Percentiles rank a stretch among this genome's conserved stretches.
These are phyloP conservation scores for Xylariales sp. DNA, from an alignment of 2,329 filamentous ascomycete genomes.

Conservation along the genomic window DNA sequence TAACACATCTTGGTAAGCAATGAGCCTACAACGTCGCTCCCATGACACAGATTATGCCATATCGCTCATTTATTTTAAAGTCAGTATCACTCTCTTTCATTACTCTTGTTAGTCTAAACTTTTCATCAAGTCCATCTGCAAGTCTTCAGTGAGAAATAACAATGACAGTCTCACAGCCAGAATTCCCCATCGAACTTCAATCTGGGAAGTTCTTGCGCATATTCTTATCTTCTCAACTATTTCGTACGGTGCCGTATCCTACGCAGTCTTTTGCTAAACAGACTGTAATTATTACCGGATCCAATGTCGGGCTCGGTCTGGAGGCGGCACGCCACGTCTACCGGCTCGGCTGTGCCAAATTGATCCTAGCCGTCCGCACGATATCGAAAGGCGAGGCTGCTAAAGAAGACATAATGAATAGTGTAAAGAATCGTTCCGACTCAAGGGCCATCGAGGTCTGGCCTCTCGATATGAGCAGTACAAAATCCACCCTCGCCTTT, in stretches of 20 bases:
- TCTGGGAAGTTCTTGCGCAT: no score
- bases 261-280: conserved; percentile 19
- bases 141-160: no score
- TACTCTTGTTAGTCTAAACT: no score
- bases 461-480: conserved; percentile 44
- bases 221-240: conserved; percentile 10
- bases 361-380: conserved; percentile 31
- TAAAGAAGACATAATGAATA: conserved; percentile 27
- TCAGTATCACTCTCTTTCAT: no score
- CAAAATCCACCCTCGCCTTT: conserved; percentile 41
- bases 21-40: no score
- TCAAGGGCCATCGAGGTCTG: conserved; percentile 38
- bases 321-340: conserved; percentile 26
- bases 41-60: no score
- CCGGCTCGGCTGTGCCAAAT: conserved; percentile 9
- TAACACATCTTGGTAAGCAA: no score
- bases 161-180: no score
- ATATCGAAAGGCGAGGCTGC: conserved; percentile 30
- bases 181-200: no score
- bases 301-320: conserved; percentile 28
- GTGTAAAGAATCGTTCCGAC: conserved; percentile 14
- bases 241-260: conserved; percentile 14
- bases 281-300: conserved; percentile 28
- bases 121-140: no score
- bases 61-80: no score